A percentile compares a stretch with the other conserved stretches of the same genome.
Evolutionary conservation across 257 asterid genomes (phyloP).

Genomic region (Anisodus tanguticus): DNA sequence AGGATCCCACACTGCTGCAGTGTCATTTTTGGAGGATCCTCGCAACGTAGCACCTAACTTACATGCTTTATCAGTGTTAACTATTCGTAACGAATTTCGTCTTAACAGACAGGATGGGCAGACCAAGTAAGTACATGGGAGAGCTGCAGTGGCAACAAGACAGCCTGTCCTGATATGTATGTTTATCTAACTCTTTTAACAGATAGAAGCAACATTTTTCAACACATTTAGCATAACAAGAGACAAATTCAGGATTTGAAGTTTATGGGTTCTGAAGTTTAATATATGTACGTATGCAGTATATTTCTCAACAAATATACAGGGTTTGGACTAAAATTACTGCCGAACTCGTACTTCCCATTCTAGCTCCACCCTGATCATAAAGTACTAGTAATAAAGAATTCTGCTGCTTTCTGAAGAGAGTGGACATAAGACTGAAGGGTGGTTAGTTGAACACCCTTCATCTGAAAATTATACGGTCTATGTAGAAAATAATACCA

Average conservation of each 20-base stretch:
- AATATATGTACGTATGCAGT: neutral
- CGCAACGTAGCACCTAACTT: neutral
- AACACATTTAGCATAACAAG: neutral
- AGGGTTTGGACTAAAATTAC: neutral
- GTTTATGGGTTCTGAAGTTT: neutral
- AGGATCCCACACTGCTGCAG: neutral
- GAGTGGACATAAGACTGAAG: too few relatives aligned
- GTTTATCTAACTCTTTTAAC: conserved; percentile 27
- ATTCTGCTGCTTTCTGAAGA: conserved; percentile 11
- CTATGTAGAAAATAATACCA: too few relatives aligned
- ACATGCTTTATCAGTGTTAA: too few relatives aligned
- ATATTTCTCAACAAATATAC: neutral
- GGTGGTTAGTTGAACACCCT: too few relatives aligned
- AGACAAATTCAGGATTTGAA: neutral
- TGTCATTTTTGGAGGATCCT: neutral
- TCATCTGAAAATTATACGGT: too few relatives aligned
- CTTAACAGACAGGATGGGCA: conserved; percentile 69
- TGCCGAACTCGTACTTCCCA: too few relatives aligned
- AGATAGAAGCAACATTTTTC: neutral
- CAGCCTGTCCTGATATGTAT: conserved; percentile 75
- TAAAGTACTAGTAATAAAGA: neutral
- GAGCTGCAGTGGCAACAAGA: conserved; percentile 52
- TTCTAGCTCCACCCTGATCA: neutral
- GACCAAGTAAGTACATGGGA: conserved; percentile 76
- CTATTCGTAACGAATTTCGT: neutral